Conservation (phyloP, 2,329 filamentous ascomycete species). For the Diaporthe caulivora region DNA sequence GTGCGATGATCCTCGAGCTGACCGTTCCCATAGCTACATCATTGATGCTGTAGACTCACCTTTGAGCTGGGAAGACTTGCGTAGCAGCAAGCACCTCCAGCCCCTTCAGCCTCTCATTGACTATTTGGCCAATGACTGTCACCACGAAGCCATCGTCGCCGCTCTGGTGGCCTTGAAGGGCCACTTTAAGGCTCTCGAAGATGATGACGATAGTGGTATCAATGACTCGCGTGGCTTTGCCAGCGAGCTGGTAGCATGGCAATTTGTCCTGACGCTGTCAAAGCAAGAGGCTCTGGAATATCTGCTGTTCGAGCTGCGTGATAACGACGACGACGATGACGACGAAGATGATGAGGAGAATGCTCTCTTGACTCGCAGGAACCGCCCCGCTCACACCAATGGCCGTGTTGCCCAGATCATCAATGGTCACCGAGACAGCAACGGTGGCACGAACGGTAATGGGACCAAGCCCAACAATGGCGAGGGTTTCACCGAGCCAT, state of each 20-base stretch:
- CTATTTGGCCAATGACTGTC: conserved; percentile 33
- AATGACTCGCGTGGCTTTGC: conserved; percentile 34
- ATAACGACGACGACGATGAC: conserved; percentile 10
- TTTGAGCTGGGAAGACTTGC: conserved; percentile 33
- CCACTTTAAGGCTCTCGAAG: conserved; percentile 34
- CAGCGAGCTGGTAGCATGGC: conserved; percentile 36
- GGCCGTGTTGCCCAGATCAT: not conserved
- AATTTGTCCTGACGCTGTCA: conserved; percentile 31
- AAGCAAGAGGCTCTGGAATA: conserved; percentile 36
- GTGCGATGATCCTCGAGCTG: not conserved
- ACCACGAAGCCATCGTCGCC: conserved; percentile 28
- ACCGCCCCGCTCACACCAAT: not conserved
- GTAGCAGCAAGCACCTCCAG: conserved; percentile 34
- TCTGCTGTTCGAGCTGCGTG: conserved; percentile 31
- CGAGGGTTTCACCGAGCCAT: conserved; percentile 32
- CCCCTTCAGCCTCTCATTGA: conserved; percentile 34
- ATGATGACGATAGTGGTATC: conserved; percentile 30
- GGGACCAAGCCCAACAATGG: conserved; percentile 23
- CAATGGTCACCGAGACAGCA: conserved; percentile 13
- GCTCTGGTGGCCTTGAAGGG: conserved; percentile 33
- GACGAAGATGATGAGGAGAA: conserved; percentile 23
- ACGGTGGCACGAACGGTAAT: not conserved
- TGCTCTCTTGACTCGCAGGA: conserved; percentile 17
- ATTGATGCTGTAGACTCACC: conserved; percentile 32
- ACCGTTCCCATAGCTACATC: conserved; percentile 25